Evolutionary conservation across 2,329 filamentous ascomycete species (phyloP).

Genomic region (Purpureocillium lavendulum): DNA sequence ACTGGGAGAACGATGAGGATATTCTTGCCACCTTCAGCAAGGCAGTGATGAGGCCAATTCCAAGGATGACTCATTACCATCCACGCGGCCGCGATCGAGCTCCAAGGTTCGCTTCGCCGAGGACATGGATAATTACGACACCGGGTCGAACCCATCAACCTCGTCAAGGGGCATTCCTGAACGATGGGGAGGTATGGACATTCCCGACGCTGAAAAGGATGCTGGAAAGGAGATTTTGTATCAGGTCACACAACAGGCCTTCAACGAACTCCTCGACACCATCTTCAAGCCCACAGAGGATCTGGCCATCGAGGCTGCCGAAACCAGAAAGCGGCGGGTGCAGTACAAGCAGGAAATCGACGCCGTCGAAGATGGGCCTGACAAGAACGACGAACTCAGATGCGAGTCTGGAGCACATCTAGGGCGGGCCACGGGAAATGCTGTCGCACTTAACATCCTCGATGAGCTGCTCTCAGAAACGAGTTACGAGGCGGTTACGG

Average conservation of each 20-base stretch:
- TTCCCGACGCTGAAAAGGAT: constrained; percentile 73
- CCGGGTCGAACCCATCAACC: constrained; percentile 61
- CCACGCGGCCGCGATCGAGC: constrained; percentile 52
- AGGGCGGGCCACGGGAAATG: constrained; percentile 2
- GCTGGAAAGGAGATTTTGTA: constrained; percentile 84
- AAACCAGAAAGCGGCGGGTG: constrained; percentile 53
- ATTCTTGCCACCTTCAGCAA: constrained; percentile 30
- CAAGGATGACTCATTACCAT: background rate
- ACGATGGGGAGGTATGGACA: constrained; percentile 69
- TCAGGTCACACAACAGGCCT: constrained; percentile 79
- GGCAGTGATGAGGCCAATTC: background rate
- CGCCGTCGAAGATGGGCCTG: constrained; percentile 21
- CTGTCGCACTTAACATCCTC: constrained; percentile 16
- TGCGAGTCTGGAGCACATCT: background rate
- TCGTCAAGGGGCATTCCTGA: constrained; percentile 66
- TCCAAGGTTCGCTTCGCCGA: constrained; percentile 74
- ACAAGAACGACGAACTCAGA: constrained; percentile 14
- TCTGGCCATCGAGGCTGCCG: constrained; percentile 57
- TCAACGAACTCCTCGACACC: constrained; percentile 84
- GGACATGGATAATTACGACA: constrained; percentile 60
- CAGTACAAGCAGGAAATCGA: constrained; percentile 43
- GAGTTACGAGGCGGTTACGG: constrained; percentile 34
- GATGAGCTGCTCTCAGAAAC: constrained; percentile 31
- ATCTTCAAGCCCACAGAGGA: constrained; percentile 80
- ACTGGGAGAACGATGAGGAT: constrained; percentile 55